Evolutionary conservation across 495 filamentous ascomycete genomes (phyloP), one percentile per base, ranked within the genome.

Genomic region (Aeminium ludgeri): DNA sequence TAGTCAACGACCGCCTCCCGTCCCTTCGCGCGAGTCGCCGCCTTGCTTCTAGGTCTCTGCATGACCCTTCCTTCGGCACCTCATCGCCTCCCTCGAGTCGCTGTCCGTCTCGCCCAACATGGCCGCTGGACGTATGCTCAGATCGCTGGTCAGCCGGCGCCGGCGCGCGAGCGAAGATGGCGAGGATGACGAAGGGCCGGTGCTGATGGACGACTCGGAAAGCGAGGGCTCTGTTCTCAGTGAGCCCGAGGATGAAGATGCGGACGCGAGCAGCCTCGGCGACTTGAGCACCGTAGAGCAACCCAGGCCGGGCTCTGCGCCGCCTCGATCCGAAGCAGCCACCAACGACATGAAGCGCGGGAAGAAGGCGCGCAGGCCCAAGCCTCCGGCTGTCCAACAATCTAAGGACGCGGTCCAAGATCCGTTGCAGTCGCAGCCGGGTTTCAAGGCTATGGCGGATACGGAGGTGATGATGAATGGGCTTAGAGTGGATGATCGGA

Each of bases 401-500:
- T 30, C 20, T 2, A 45, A 44, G 27, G 36, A 40, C 7, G 23
- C 32, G 31, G 10, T 31, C 19, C 16, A 34, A 29, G 34, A 39
- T 18, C 33, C 27, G 19, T 27, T 29, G 36, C 44, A 34, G 43
- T 33, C 13, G 35, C 38, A 34, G 37, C 27, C 45, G 16, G 30
- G 23, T 4, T 62, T 63, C 47, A 59, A 55, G 23, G 41, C 47
- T 6, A 43, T 69, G 17, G 66, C 72, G 30, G 89, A 94, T 57
- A 89, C 85, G 16, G 79, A 86, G 47, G 71, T 78, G 45, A 92
- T 94, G 86, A 63, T 94, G 64, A 86, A 85, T 48, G 79, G 82
- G 20, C 56, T 95, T 40, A 77, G 70, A 43, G 63, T 89, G 32
- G 43, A 38, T 25, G 37, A 36, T 4, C 23, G 23, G 23, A 3